Percentiles rank a stretch among this genome's conserved stretches.
phyloP scores from a whole-genome alignment of 108 stramenopile genomes.

The Aureococcus anophagefferens region DNA sequence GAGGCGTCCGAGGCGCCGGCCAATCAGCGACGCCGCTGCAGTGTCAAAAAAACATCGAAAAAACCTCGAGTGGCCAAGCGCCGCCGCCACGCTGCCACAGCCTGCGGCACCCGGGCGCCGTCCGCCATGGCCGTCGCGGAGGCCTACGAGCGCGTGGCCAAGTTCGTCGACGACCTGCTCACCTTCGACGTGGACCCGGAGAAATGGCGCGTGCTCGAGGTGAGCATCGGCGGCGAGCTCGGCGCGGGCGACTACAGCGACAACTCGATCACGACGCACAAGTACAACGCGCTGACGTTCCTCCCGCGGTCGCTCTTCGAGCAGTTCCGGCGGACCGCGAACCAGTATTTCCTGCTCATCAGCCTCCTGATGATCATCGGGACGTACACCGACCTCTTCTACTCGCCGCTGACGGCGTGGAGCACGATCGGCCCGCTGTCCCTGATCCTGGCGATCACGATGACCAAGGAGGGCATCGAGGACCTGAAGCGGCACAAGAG shows the following conservation, averaged over 20 bases:
- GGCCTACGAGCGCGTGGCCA: too few relatives aligned
- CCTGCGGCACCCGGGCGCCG: too few relatives aligned
- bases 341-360: slow-evolving; percentile 89
- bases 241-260: neutral
- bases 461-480: slow-evolving; percentile 77
- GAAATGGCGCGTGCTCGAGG: neutral
- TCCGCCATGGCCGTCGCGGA: too few relatives aligned
- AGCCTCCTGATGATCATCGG: slow-evolving; percentile 84
- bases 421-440: slow-evolving; percentile 84
- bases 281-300: slow-evolving; percentile 5
- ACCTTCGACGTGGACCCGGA: neutral
- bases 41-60: too few relatives aligned
- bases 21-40: too few relatives aligned
- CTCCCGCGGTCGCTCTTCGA: slow-evolving; percentile 1
- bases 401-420: slow-evolving; percentile 78
- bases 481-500: slow-evolving; percentile 71
- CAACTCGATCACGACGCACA: neutral
- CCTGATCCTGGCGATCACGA: slow-evolving; percentile 70
- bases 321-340: slow-evolving; percentile 42
- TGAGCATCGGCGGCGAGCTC: neutral
- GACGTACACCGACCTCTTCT: slow-evolving; percentile 57
- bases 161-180: neutral
- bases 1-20: too few relatives aligned
- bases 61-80: too few relatives aligned
- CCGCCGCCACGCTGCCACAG: too few relatives aligned